Percentiles rank a stretch among this genome's conserved stretches.
Conservation (phyloP, 257 asterid genomes). For the Paulownia fortunei region DNA sequence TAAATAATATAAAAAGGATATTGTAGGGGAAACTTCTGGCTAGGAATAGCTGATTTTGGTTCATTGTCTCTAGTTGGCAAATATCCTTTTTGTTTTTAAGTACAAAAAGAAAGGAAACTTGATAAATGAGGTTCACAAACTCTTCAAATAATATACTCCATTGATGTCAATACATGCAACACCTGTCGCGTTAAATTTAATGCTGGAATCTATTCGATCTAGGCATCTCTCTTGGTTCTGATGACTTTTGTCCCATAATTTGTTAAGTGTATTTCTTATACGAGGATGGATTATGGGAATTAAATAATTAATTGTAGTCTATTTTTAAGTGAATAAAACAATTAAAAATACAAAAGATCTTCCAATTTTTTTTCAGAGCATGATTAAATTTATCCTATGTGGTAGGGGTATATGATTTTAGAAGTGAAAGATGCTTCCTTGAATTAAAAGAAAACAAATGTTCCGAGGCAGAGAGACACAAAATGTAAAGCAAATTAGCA, state of each 20-base stretch:
- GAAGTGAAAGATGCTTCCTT: not conserved
- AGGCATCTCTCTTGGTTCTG: not conserved
- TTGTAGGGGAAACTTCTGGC: not conserved
- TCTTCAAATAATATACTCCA: too few relatives aligned
- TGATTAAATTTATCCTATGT: not conserved
- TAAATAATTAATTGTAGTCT: too few relatives aligned
- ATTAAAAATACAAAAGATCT: too few relatives aligned
- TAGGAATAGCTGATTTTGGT: not conserved
- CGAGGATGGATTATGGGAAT: too few relatives aligned
- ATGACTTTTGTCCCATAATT: too few relatives aligned
- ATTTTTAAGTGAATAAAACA: too few relatives aligned
- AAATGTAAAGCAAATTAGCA: not conserved
- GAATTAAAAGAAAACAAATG: slow-evolving; percentile 13
- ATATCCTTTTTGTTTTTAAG: not conserved
- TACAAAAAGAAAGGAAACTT: not conserved
- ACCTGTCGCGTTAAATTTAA: not conserved
- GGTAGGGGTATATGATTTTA: too few relatives aligned
- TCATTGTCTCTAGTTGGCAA: not conserved
- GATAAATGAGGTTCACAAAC: not conserved
- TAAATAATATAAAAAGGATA: too few relatives aligned
- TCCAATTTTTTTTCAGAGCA: too few relatives aligned
- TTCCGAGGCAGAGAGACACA: not conserved
- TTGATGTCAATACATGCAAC: not conserved
- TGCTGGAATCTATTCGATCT: too few relatives aligned
- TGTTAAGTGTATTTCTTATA: too few relatives aligned